phyloP scores from a whole-genome alignment of 164 flowering plant genomes.

The Santalum album region DNA sequence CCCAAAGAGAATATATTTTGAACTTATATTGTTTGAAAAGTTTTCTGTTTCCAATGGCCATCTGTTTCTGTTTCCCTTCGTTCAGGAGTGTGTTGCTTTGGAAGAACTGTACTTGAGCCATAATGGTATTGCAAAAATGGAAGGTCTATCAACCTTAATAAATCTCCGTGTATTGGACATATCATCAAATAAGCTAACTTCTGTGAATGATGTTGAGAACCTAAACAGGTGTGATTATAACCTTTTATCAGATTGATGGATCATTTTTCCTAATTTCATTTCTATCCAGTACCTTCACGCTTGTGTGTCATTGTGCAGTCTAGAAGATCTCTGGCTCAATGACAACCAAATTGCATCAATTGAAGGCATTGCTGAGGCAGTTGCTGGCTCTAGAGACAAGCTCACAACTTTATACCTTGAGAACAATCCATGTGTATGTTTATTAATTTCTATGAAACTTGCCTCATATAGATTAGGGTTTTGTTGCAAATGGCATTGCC shows the following conservation, averaged over 20 bases:
- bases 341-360: conserved; percentile 79
- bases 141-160: conserved; percentile 69
- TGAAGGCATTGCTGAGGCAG: conserved; percentile 60
- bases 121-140: conserved; percentile 92
- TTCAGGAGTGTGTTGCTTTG: conserved; percentile 78
- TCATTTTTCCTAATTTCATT: conserved; percentile 1
- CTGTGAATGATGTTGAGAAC: conserved; percentile 59
- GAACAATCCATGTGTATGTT: conserved; percentile 92
- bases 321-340: conserved; percentile 97
- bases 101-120: conserved; percentile 97
- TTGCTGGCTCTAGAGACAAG: conserved; percentile 69
- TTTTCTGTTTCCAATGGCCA: background rate
- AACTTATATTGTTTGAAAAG: background rate
- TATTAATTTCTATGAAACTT: conserved; percentile 6
- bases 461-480: too few relatives aligned
- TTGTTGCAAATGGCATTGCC: too few relatives aligned
- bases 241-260: background rate
- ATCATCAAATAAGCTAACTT: conserved; percentile 76
- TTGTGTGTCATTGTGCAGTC: conserved; percentile 33
- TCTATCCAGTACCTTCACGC: conserved; percentile 1
- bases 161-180: conserved; percentile 84
- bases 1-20: background rate
- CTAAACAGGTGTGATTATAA: conserved; percentile 42
- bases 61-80: background rate
- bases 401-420: conserved; percentile 88